Evolutionary conservation across 495 filamentous ascomycete species (phyloP), one percentile per base, ranked within the genome.

Genomic region (Penicillium desertorum): DNA sequence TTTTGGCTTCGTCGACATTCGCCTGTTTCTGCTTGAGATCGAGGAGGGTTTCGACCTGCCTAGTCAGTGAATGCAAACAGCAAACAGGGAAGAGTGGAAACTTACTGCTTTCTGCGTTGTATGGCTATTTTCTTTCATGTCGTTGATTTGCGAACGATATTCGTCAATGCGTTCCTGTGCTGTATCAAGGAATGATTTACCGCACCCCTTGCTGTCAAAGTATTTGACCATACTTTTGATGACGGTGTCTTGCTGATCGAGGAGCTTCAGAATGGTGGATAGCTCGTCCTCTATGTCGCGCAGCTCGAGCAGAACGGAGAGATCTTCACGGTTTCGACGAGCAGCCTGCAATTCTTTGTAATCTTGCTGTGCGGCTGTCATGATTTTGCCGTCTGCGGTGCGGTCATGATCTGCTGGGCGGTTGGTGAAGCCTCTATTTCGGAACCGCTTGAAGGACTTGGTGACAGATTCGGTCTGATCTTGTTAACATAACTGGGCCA

Each of bases 21-120:
- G 84, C 84, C 57, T 88, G 85, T 29, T 86, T 84, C 54, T 88
- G 84, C 46, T 85, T 84, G 69, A 88, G 82, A 65, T 88, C 83
- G 9, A 88, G 78, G 11, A 88, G 77, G 36, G 86, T 86, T 57
- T 86, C 83, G 52, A 84, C 86, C 79, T 85, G 54, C 7, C 10
- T 27, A 17, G 41, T 63, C 37, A 59, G 37, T 23, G 6, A 0
- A 41, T 39, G 8, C 23, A 16, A 2, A 16, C 9, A 1, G 10
- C 1, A 43, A 4, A n/a, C 8, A 29, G n/a, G 10, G 3, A 9
- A 43, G 3, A 1, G 0, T 9, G 16, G 2, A 37, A 27, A 49
- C 67, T 37, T 63, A 75, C 71, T 7, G 75, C 75, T 50, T 72
- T 73, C 44, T 80, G 73, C 11, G 77, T 71, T 0, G 66, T 51